These are phyloP conservation scores for Calocybe cyanea DNA, from an alignment of 768 basidiomycete species.

Conservation along the genomic window DNA sequence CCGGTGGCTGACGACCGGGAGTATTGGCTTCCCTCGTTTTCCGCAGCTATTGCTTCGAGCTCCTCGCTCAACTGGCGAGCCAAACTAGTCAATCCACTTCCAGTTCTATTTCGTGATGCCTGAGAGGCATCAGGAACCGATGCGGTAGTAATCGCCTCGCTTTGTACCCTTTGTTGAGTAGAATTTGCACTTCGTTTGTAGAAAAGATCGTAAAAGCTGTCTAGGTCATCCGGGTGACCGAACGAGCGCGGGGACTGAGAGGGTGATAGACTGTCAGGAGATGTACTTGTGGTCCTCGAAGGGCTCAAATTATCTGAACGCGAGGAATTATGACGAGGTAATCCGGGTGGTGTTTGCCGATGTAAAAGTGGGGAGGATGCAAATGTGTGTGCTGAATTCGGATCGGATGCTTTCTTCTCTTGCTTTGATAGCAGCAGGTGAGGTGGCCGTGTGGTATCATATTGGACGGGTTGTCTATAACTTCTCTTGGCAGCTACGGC, in stretches of 20 bases:
- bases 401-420: slow-evolving; percentile 12
- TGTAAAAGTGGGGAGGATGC: slow-evolving; percentile 18
- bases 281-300: slow-evolving; percentile 11
- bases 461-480: slow-evolving; percentile 31
- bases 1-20: slow-evolving; percentile 21
- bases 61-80: slow-evolving; percentile 51
- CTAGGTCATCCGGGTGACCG: slow-evolving; percentile 60
- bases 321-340: background rate
- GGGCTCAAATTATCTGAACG: slow-evolving; percentile 4
- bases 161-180: slow-evolving; percentile 11
- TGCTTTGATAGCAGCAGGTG: slow-evolving; percentile 15
- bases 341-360: slow-evolving; percentile 7
- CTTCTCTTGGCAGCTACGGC: slow-evolving; percentile 7
- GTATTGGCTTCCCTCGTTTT: slow-evolving; percentile 28
- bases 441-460: slow-evolving; percentile 29
- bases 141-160: slow-evolving; percentile 2
- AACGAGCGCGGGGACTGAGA: slow-evolving; percentile 50
- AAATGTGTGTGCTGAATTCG: slow-evolving; percentile 19
- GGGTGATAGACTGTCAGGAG: slow-evolving; percentile 30
- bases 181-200: slow-evolving; percentile 42
- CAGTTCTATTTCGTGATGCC: slow-evolving; percentile 27
- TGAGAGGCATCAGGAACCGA: slow-evolving; percentile 20
- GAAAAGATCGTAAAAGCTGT: slow-evolving; percentile 73
- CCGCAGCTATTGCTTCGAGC: slow-evolving; percentile 37
- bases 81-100: slow-evolving; percentile 44